These are phyloP conservation scores for Silene latifolia DNA, from an alignment of 148 eudicot genomes.

Conservation along the genomic window DNA sequence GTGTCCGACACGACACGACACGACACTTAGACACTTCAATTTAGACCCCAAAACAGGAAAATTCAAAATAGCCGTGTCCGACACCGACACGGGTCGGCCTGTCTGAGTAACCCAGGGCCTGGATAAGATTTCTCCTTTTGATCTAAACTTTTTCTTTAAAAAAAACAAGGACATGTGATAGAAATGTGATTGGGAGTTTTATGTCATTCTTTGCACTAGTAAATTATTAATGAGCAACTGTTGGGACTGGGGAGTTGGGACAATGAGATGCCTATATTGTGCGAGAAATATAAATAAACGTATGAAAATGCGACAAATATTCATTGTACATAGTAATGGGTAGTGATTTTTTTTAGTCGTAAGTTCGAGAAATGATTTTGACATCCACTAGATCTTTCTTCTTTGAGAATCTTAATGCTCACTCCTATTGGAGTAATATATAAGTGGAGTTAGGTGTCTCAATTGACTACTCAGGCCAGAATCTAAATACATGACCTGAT, in stretches of 20 bases:
- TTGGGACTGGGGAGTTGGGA: not conserved
- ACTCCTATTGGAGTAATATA: not conserved
- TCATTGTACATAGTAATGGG: no score
- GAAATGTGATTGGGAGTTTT: no score
- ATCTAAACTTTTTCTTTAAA: no score
- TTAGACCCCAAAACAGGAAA: no score
- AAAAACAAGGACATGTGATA: no score
- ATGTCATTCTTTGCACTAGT: not conserved
- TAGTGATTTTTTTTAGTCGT: not conserved
- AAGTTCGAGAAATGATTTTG: slow-evolving; percentile 8
- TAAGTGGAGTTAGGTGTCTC: slow-evolving; percentile 29
- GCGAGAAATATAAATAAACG: not conserved
- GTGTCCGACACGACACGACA: no score
- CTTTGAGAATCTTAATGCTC: slow-evolving; percentile 5
- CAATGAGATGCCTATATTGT: not conserved
- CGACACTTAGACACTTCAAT: no score
- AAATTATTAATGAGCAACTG: not conserved
- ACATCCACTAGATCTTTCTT: slow-evolving; percentile 14
- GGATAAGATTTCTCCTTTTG: no score
- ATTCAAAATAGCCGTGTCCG: no score
- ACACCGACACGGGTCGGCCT: no score
- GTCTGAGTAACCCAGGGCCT: no score
- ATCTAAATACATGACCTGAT: no score
- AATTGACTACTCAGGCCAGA: not conserved
- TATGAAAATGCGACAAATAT: slow-evolving; percentile 9